These are phyloP conservation scores for Podospora fimiseda DNA, from an alignment of 495 filamentous ascomycete species.

Conservation along the genomic window DNA sequence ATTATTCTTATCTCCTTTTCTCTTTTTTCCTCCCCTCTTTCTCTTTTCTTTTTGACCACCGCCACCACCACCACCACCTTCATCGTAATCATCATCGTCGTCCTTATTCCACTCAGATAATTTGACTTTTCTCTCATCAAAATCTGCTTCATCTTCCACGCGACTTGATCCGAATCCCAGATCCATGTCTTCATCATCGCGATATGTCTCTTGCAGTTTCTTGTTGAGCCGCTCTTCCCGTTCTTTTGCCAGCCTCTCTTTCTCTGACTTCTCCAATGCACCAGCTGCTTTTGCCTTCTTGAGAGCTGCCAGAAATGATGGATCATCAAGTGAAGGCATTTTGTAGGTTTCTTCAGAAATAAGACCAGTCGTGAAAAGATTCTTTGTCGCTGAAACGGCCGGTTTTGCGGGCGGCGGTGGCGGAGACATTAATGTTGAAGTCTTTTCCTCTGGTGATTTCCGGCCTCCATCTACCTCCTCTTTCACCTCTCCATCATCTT, in stretches of 20 bases:
- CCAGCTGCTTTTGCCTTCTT: slow-evolving; percentile 74
- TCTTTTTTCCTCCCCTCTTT: slow-evolving; percentile 80
- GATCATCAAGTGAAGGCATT: slow-evolving; percentile 59
- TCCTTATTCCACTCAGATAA: slow-evolving; percentile 54
- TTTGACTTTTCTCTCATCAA: slow-evolving; percentile 53
- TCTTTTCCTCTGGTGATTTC: slow-evolving; percentile 8
- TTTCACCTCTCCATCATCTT: slow-evolving; percentile 19
- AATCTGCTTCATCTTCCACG: slow-evolving; percentile 72
- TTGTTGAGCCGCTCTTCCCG: slow-evolving; percentile 59
- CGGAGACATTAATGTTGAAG: slow-evolving; percentile 33
- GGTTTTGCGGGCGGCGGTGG: slow-evolving; percentile 29
- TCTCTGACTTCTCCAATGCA: slow-evolving; percentile 39
- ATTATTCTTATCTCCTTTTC: slow-evolving; percentile 77
- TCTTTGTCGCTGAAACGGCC: slow-evolving; percentile 27
- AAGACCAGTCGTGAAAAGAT: slow-evolving; percentile 53
- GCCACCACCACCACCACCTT: slow-evolving; percentile 37
- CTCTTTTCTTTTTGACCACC: slow-evolving; percentile 54
- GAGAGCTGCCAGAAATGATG: slow-evolving; percentile 74
- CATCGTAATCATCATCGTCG: slow-evolving; percentile 47
- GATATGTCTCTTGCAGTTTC: slow-evolving; percentile 67
- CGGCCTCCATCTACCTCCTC: slow-evolving; percentile 11
- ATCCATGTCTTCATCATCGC: slow-evolving; percentile 90
- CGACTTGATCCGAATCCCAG: slow-evolving; percentile 86
- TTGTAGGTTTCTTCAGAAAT: slow-evolving; percentile 40
- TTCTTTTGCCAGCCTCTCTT: slow-evolving; percentile 41